These are phyloP conservation scores for Pyronema omphalodes DNA, from an alignment of 495 filamentous ascomycete genomes.

Conservation along the genomic window DNA sequence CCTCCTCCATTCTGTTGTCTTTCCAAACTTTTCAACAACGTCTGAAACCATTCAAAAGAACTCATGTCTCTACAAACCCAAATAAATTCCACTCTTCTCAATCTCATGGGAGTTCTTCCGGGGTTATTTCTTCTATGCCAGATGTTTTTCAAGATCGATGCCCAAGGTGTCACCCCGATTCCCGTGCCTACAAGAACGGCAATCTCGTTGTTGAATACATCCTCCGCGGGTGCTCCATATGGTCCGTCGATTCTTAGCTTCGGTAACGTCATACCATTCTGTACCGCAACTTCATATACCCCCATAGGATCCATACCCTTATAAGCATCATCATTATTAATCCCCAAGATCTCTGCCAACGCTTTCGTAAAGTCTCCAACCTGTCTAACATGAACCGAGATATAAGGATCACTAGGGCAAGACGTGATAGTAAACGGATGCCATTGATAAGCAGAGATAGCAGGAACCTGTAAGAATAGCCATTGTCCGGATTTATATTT, in stretches of 20 bases:
- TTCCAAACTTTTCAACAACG: slow-evolving; percentile 80
- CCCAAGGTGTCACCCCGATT: slow-evolving; percentile 97
- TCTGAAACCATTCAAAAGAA: slow-evolving; percentile 98
- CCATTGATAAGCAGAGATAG: slow-evolving; percentile 79
- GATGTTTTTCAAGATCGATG: slow-evolving; percentile 93
- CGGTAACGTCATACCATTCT: slow-evolving; percentile 84
- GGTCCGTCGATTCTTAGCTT: slow-evolving; percentile 78
- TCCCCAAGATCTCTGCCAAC: slow-evolving; percentile 82
- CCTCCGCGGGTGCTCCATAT: slow-evolving; percentile 91
- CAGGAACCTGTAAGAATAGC: slow-evolving; percentile 86
- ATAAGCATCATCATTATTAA: slow-evolving; percentile 53
- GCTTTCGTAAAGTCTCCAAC: slow-evolving; percentile 87
- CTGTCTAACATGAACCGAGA: slow-evolving; percentile 87
- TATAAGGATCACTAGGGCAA: slow-evolving; percentile 84
- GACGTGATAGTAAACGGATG: slow-evolving; percentile 99
- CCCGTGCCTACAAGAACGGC: slow-evolving; percentile 92
- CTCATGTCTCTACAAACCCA: slow-evolving; percentile 95
- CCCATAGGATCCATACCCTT: slow-evolving; percentile 85
- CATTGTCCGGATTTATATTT: slow-evolving; percentile 97
- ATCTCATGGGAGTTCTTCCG: slow-evolving; percentile 59
- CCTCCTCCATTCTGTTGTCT: slow-evolving; percentile 44
- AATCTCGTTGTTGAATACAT: slow-evolving; percentile 96
- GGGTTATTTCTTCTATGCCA: slow-evolving; percentile 64
- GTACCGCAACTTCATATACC: slow-evolving; percentile 94
- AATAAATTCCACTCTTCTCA: slow-evolving; percentile 94